Conservation (phyloP, 306 rosid genomes). For the Sechiopsis laciniata region DNA sequence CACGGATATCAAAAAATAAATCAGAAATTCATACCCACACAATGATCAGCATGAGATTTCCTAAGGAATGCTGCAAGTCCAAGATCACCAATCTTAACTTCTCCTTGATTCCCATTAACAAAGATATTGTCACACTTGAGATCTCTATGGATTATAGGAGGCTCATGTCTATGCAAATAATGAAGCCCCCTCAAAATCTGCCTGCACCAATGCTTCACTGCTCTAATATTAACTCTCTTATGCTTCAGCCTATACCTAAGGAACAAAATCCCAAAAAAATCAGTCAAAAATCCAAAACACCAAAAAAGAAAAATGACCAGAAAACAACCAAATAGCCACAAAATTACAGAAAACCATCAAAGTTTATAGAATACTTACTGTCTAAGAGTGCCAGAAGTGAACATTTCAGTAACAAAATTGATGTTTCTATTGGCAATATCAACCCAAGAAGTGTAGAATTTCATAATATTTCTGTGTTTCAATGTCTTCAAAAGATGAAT, state of each 20-base stretch:
- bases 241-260: constrained; percentile 86
- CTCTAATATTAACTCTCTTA: constrained; percentile 74
- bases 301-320: too few relatives aligned
- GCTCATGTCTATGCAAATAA: constrained; percentile 88
- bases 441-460: constrained; percentile 92
- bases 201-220: constrained; percentile 94
- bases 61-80: constrained; percentile 92
- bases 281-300: neutral
- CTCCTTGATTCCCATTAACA: constrained; percentile 92
- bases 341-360: neutral
- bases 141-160: constrained; percentile 96
- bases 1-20: too few relatives aligned
- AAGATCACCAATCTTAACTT: constrained; percentile 96
- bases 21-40: constrained; percentile 46
- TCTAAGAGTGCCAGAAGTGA: constrained; percentile 92
- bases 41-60: constrained; percentile 85
- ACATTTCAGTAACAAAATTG: constrained; percentile 91
- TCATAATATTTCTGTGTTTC: constrained; percentile 85
- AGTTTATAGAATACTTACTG: constrained; percentile 45
- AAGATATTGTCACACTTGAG: constrained; percentile 94
- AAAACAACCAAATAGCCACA: neutral
- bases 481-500: constrained; percentile 86
- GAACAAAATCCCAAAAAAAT: constrained; percentile 27
- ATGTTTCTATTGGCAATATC: constrained; percentile 79
- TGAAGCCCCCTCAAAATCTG: constrained; percentile 88